These are phyloP conservation scores for Oryza rufipogon DNA, from an alignment of 176 grass and related monocot species.

Conservation along the genomic window DNA sequence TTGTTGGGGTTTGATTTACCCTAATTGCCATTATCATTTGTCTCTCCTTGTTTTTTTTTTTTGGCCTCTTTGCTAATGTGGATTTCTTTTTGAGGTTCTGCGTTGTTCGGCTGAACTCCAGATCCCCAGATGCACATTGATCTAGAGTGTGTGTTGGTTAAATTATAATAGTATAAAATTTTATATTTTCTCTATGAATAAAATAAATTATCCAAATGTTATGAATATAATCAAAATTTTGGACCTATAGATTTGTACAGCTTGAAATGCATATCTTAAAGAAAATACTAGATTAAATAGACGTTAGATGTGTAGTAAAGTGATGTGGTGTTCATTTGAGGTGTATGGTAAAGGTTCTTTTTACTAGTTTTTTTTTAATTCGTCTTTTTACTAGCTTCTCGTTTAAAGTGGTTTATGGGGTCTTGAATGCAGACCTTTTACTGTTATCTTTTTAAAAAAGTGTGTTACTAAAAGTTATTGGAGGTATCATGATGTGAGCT, in stretches of 20 bases:
- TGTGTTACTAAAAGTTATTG: neutral
- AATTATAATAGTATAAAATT: too few relatives aligned
- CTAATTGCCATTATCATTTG: constrained; percentile 10
- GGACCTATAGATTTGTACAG: too few relatives aligned
- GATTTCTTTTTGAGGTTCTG: neutral
- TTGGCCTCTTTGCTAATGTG: neutral
- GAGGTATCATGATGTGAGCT: neutral
- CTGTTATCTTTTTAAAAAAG: neutral
- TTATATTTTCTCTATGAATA: too few relatives aligned
- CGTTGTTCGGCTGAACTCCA: too few relatives aligned
- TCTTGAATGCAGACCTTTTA: neutral
- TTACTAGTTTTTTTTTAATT: too few relatives aligned
- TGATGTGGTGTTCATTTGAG: neutral
- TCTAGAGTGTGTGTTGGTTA: too few relatives aligned
- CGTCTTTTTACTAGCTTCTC: too few relatives aligned
- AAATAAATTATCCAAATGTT: too few relatives aligned
- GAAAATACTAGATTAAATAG: too few relatives aligned
- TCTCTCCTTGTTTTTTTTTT: neutral
- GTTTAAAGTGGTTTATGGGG: neutral
- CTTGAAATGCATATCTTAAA: too few relatives aligned
- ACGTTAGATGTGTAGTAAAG: neutral
- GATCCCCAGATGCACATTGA: too few relatives aligned
- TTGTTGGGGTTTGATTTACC: neutral
- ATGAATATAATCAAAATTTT: too few relatives aligned
- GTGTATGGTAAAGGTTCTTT: neutral